These are phyloP conservation scores for Petasospora fabianii DNA, from an alignment of 1,139 yeast species.

Conservation along the genomic window DNA sequence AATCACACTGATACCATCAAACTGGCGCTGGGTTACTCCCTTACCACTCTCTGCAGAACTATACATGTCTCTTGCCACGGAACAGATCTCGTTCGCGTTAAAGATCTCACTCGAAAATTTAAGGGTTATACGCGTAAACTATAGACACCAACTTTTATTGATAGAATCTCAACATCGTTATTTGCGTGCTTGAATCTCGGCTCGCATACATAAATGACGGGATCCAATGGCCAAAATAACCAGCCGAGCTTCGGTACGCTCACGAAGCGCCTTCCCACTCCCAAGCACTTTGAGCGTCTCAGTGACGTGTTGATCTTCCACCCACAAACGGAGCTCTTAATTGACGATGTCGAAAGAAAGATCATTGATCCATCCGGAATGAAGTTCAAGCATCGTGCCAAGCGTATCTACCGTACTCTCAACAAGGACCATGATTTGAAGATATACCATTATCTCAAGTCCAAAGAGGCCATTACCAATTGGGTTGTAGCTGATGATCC, in stretches of 20 bases:
- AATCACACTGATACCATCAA: too few relatives aligned
- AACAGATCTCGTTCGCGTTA: too few relatives aligned
- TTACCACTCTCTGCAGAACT: too few relatives aligned
- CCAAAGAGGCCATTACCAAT: neutral
- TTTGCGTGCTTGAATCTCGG: neutral
- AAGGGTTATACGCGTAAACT: too few relatives aligned
- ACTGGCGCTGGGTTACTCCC: too few relatives aligned
- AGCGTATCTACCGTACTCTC: neutral
- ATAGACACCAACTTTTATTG: too few relatives aligned
- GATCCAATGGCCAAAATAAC: neutral
- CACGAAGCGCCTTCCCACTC: neutral
- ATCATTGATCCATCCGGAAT: neutral
- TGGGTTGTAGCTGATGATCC: neutral
- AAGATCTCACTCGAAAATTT: too few relatives aligned
- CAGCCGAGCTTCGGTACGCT: neutral
- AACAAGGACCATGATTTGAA: neutral
- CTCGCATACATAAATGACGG: too few relatives aligned
- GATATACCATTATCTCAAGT: neutral
- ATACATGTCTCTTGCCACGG: too few relatives aligned
- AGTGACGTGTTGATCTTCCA: neutral
- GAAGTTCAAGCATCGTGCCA: neutral
- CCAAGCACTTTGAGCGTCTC: neutral
- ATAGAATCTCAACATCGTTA: neutral
- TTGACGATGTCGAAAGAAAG: neutral
- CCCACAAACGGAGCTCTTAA: neutral